Percentiles rank a stretch among this genome's conserved stretches.
Conservation (phyloP, 176 grass and related monocot genomes). For the Alloteropsis semialata region DNA sequence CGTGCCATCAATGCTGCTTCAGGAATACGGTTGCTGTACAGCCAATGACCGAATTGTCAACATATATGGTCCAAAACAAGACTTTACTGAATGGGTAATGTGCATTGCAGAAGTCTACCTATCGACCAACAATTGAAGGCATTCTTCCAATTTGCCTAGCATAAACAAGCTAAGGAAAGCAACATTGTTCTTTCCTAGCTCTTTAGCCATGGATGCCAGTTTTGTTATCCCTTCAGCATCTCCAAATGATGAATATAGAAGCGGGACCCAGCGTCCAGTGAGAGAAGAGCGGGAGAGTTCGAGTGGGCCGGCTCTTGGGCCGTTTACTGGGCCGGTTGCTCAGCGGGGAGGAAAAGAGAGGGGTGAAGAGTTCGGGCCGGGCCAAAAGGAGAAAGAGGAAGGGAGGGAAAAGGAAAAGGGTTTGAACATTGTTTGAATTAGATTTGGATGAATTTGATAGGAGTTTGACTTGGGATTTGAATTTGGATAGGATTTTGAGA, state of each 20-base stretch:
- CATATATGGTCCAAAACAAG: constrained; percentile 2
- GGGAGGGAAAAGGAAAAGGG: too few species aligned
- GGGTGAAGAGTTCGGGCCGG: too few species aligned
- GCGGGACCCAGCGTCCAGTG: too few species aligned
- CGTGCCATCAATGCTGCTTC: constrained; percentile 90
- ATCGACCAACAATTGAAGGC: constrained; percentile 76
- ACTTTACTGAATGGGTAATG: neutral
- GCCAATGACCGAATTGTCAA: neutral
- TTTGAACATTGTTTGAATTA: too few species aligned
- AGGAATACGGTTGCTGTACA: constrained; percentile 70
- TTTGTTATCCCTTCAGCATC: constrained; percentile 84
- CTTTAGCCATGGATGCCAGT: constrained; percentile 71
- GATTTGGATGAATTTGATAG: too few species aligned
- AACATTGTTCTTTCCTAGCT: constrained; percentile 94
- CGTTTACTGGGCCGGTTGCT: too few species aligned
- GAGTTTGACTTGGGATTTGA: too few species aligned
- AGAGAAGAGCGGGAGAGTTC: too few species aligned
- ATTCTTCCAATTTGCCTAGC: constrained; percentile 82
- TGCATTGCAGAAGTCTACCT: constrained; percentile 45
- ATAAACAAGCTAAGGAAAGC: constrained; percentile 87
- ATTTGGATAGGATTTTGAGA: too few species aligned
- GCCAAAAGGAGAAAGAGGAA: too few species aligned
- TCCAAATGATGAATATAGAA: constrained; percentile 90
- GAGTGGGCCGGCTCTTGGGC: too few species aligned
- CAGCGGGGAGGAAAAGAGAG: too few species aligned